A percentile compares a stretch with the other conserved stretches of the same genome.
Evolutionary conservation across 768 basidiomycete genomes (phyloP).

Genomic region (Boletus reticuloceps): DNA sequence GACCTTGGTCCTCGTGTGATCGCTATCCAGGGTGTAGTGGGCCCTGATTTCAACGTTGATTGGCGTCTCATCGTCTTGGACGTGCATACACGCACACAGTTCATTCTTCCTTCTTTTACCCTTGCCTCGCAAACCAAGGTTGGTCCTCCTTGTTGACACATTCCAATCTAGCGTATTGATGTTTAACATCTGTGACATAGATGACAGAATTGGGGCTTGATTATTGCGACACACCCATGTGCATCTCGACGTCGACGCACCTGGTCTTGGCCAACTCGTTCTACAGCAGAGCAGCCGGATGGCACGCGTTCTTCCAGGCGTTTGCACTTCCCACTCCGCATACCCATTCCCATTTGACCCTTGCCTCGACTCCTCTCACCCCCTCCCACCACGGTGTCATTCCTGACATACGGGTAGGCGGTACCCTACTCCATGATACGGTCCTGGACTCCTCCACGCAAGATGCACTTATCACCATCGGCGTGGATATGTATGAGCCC

Average conservation of each 20-base stretch:
- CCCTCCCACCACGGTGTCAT: neutral
- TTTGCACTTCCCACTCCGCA: neutral
- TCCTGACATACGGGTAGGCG: neutral
- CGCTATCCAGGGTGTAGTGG: neutral
- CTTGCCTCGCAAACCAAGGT: neutral
- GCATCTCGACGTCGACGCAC: too few species aligned
- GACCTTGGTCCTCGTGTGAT: conserved; percentile 11
- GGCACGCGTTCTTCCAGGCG: too few species aligned
- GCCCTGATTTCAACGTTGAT: neutral
- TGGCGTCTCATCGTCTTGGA: conserved; percentile 8
- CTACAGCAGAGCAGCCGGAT: too few species aligned
- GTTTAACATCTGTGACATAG: too few species aligned
- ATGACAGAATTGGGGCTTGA: too few species aligned
- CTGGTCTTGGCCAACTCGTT: too few species aligned
- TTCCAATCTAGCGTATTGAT: too few species aligned
- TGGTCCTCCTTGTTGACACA: neutral
- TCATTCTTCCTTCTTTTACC: neutral
- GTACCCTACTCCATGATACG: neutral
- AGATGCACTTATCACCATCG: neutral
- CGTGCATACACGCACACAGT: conserved; percentile 7
- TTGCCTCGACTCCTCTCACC: neutral
- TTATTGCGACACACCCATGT: too few species aligned
- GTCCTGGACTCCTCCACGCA: neutral
- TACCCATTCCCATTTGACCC: neutral
- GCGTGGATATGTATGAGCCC: neutral